Evolutionary conservation across 371 early-diverging fungal genomes (phyloP).

Genomic region (Nematocida minor): DNA sequence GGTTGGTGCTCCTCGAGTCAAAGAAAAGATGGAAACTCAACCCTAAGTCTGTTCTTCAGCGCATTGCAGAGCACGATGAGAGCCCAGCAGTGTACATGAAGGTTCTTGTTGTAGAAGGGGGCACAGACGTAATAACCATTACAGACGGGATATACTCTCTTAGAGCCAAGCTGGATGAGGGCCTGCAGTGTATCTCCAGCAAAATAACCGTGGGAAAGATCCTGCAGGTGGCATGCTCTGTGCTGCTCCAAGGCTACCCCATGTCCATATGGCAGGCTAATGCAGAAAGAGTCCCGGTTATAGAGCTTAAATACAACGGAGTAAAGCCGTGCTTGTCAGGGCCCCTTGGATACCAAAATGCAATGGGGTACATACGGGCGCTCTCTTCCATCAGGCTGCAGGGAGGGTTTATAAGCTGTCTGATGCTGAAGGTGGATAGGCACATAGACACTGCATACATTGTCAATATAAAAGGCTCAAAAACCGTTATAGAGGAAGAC

Average conservation of each 20-base stretch:
- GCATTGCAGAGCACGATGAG: constrained; percentile 63
- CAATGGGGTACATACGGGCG: constrained; percentile 16
- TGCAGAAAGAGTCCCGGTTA: neutral
- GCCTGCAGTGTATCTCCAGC: neutral
- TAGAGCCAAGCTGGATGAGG: neutral
- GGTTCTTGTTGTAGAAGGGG: constrained; percentile 56
- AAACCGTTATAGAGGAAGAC: constrained; percentile 32
- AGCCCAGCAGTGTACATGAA: constrained; percentile 59
- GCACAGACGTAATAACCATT: neutral
- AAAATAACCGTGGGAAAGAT: neutral
- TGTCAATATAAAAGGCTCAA: constrained; percentile 30
- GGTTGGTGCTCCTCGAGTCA: neutral
- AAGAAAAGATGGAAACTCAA: constrained; percentile 6
- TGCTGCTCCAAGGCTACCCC: neutral
- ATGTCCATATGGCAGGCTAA: neutral
- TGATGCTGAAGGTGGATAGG: constrained; percentile 6
- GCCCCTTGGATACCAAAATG: constrained; percentile 29
- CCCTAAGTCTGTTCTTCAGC: constrained; percentile 55
- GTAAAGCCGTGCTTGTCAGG: constrained; percentile 33
- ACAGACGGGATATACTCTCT: constrained; percentile 25
- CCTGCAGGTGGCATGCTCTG: constrained; percentile 39
- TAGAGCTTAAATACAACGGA: constrained; percentile 40
- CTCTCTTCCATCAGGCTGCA: neutral
- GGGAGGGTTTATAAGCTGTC: constrained; percentile 27
- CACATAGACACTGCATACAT: constrained; percentile 4